Base-by-base conservation (phyloP, 2,329 filamentous ascomycete species). In the Rhinocladiella similis region DNA sequence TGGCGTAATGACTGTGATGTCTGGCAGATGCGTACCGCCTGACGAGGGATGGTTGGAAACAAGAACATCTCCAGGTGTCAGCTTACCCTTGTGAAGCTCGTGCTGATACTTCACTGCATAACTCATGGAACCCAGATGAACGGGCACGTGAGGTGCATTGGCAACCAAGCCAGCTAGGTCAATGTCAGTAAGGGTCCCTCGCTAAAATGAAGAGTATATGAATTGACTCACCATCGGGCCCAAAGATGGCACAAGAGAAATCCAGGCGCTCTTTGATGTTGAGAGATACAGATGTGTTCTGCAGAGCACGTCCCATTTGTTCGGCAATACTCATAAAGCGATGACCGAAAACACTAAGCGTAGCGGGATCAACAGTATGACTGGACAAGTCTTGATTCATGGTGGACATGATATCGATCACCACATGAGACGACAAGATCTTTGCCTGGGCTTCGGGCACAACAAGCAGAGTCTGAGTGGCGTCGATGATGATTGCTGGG, bases 251-350 rank as follows among this genome's bases (percentile, higher is more conserved):
- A 62, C 90, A 94, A 3, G 88, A 91, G 66, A 91, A 94, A 67
- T 94, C 90, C 1, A 93, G 80, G 3, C 89, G 83, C 67, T 90
- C 87, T 68, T 90, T 89, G 65, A 92, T 88, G 65, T 91, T 92
- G 1, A 86, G 90, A 66, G 83, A 89, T 53, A 91, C 87, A 68
- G 86, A 89, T 0, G 88, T 91, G 75, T 91, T 92, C 67, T 91
- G 88, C 14, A 92, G 73, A 12, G 87, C 86, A 53, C 87, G 77
- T 1, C 89, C 89, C 89, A 93, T 92, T 67, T 92, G 89, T 71
- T 93, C 89, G 1, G 89, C 89, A 64, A 92, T 91, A 5, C 87
- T 86, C 89, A 92, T 93, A 72, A 93, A 93, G 5, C 89, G 81
- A 68, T 92, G 88, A 1, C 86, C 87, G 63, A 93, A 92, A 56